These are phyloP conservation scores for Eucalyptus leucophloia DNA, from an alignment of 345 rosid genomes.

Conservation along the genomic window DNA sequence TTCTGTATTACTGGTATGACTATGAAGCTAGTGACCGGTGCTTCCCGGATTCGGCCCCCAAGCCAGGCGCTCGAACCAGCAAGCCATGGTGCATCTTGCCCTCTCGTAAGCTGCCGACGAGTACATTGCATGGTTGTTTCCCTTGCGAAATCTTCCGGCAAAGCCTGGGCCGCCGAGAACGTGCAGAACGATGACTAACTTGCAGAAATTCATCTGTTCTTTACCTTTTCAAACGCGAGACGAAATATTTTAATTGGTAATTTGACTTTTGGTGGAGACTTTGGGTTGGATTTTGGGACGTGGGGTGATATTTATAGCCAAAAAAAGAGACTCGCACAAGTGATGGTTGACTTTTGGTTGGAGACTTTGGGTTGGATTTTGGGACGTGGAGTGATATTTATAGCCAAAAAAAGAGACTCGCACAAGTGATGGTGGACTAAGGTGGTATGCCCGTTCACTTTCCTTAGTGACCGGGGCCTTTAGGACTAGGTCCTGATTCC, in stretches of 20 bases:
- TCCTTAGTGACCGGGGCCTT: constrained; percentile 20
- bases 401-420: background rate
- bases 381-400: background rate
- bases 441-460: background rate
- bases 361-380: background rate
- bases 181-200: constrained; percentile 5
- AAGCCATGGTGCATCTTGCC: background rate
- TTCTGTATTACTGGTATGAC: background rate
- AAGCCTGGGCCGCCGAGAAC: constrained; percentile 8
- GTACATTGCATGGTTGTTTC: background rate
- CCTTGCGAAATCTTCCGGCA: constrained; percentile 11
- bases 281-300: background rate
- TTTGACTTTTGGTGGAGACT: background rate
- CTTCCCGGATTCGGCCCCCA: background rate
- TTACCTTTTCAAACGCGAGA: background rate
- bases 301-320: background rate
- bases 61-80: background rate
- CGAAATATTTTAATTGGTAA: background rate
- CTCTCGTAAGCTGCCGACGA: background rate
- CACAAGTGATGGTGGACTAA: background rate
- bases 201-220: background rate
- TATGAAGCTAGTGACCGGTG: background rate
- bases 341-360: background rate
- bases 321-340: background rate
- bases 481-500: constrained; percentile 27